Conservation (phyloP, 805 yeast genomes). For the Scheffersomyces lignosus region DNA sequence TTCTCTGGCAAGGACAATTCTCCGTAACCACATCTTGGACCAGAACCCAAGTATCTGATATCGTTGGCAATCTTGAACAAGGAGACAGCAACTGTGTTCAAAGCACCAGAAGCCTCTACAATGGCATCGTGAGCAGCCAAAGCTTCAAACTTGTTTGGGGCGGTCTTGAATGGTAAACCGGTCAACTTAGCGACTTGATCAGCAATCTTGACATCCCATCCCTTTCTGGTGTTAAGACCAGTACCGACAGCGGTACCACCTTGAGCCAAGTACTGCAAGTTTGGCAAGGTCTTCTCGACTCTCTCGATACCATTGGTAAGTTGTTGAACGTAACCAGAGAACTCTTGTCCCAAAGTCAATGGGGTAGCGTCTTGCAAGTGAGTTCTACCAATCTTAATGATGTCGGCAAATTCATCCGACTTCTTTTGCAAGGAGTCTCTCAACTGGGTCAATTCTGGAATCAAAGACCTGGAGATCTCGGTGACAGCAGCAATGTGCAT, state of each 20-base stretch:
- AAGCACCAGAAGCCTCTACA: slow-evolving; percentile 96
- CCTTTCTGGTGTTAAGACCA: slow-evolving; percentile 91
- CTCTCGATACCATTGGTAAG: slow-evolving; percentile 86
- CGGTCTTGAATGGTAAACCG: slow-evolving; percentile 86
- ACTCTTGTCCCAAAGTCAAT: slow-evolving; percentile 95
- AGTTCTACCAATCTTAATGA: slow-evolving; percentile 98
- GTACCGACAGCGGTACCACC: slow-evolving; percentile 99
- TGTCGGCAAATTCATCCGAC: slow-evolving; percentile 78
- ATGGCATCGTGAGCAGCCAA: slow-evolving; percentile 98
- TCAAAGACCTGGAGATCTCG: slow-evolving; percentile 70
- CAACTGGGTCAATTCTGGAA: slow-evolving; percentile 78
- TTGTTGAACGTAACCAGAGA: slow-evolving; percentile 95
- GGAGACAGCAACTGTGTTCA: slow-evolving; percentile 92
- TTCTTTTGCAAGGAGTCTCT: slow-evolving; percentile 78
- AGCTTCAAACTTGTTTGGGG: slow-evolving; percentile 99
- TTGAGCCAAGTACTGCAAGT: slow-evolving; percentile 84
- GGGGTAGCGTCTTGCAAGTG: slow-evolving; percentile 99
- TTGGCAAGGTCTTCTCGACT: slow-evolving; percentile 73
- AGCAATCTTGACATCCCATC: slow-evolving; percentile 87
- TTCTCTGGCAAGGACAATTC: slow-evolving; percentile 94
- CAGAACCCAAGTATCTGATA: slow-evolving; percentile 96
- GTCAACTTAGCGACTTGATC: slow-evolving; percentile 81
- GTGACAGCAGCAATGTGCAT: slow-evolving; percentile 99
- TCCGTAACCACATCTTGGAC: slow-evolving; percentile 99
- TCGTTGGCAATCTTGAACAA: slow-evolving; percentile 96